phyloP scores from a whole-genome alignment of 192 early-diverging fungal species.

The Gonapodya sp. region DNA sequence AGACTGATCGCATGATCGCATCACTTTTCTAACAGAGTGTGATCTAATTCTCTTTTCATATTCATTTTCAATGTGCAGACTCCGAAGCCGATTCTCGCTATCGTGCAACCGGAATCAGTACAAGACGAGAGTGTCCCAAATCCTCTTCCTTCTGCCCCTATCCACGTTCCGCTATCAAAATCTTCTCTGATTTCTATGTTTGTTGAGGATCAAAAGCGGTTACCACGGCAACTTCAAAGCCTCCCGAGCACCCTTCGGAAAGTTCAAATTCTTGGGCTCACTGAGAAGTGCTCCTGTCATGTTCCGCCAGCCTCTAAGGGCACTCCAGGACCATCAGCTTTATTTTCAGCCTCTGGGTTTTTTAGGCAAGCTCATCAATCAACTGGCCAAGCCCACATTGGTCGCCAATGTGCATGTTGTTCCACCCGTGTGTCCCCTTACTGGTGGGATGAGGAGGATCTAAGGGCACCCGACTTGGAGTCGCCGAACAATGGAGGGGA shows the following conservation, averaged over 20 bases:
- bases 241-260: too few species aligned
- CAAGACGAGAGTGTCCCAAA: background rate
- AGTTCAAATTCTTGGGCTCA: background rate
- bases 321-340: too few species aligned
- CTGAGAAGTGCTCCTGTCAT: background rate
- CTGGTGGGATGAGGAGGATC: background rate
- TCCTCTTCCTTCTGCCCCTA: background rate
- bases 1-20: too few species aligned
- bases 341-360: too few species aligned
- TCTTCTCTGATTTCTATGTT: background rate
- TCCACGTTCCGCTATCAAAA: background rate
- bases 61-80: background rate
- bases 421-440: background rate
- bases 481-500: too few species aligned
- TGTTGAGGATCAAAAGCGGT: background rate
- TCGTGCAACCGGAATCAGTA: background rate
- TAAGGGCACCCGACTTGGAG: background rate
- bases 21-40: background rate
- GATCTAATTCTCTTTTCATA: background rate
- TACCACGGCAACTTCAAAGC: background rate
- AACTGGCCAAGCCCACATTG: too few species aligned
- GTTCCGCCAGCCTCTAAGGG: background rate
- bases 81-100: background rate
- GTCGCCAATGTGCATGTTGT: background rate
- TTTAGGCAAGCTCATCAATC: too few species aligned